A percentile compares a stretch with the other conserved stretches of the same genome.
Evolutionary conservation across 2,329 filamentous ascomycete genomes (phyloP).

Genomic region (Didymella pomorum): DNA sequence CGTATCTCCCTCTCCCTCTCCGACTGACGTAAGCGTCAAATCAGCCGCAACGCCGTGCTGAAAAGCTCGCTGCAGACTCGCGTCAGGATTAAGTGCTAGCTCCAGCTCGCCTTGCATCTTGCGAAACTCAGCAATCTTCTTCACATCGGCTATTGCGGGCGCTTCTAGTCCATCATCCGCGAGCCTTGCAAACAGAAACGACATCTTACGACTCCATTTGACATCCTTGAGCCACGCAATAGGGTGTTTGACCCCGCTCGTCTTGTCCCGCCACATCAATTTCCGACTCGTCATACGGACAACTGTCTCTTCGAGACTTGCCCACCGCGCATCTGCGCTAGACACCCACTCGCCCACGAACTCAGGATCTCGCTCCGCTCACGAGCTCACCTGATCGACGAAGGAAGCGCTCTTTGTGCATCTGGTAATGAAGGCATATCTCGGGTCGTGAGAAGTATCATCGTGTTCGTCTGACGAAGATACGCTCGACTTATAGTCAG

Average conservation of each 20-base stretch:
- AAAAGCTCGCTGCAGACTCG: background rate
- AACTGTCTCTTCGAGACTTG: background rate
- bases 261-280: background rate
- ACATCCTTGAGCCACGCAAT: background rate
- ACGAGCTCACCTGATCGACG: background rate
- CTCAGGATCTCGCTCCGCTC: background rate
- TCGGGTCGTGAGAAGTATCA: background rate
- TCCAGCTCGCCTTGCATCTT: background rate
- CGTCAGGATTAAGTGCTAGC: background rate
- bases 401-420: background rate
- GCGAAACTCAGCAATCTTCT: background rate
- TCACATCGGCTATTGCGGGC: background rate
- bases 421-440: background rate
- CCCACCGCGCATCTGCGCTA: background rate
- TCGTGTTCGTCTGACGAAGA: background rate
- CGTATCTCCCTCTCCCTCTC: background rate
- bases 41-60: conserved; percentile 2
- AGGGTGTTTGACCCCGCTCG: background rate
- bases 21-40: background rate
- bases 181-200: background rate
- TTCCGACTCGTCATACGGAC: background rate
- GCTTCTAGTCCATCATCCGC: background rate
- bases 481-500: background rate
- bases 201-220: background rate
- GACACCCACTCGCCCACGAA: background rate